Conservation (phyloP, 805 yeast genomes). For the Wickerhamiella azyma region DNA sequence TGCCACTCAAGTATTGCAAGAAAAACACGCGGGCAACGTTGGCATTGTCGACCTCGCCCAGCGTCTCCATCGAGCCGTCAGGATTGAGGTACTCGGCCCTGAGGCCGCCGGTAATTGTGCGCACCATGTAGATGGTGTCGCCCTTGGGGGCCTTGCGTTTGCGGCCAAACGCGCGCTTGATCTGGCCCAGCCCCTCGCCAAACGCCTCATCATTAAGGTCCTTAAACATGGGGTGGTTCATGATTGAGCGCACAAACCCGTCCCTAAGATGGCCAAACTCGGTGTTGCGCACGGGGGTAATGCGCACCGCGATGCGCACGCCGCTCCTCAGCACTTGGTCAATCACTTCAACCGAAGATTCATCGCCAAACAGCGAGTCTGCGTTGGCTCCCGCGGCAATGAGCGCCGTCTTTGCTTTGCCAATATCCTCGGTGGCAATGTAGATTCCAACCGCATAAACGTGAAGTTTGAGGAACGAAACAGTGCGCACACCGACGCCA, state of each 20-base stretch:
- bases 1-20: slow-evolving; percentile 61
- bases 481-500: slow-evolving; percentile 73
- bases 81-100: slow-evolving; percentile 30
- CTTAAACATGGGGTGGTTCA: slow-evolving; percentile 51
- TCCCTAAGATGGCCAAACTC: slow-evolving; percentile 83
- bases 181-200: slow-evolving; percentile 53
- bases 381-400: slow-evolving; percentile 9
- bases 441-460: slow-evolving; percentile 84
- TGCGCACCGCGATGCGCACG: slow-evolving; percentile 53
- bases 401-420: slow-evolving; percentile 17
- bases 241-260: slow-evolving; percentile 70
- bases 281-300: slow-evolving; percentile 79
- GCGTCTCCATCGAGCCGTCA: slow-evolving; percentile 20
- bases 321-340: slow-evolving; percentile 44
- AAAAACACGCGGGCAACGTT: slow-evolving; percentile 53
- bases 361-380: slow-evolving; percentile 28
- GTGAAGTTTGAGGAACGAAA: slow-evolving; percentile 66
- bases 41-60: slow-evolving; percentile 56
- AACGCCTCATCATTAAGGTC: slow-evolving; percentile 31
- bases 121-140: slow-evolving; percentile 48
- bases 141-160: slow-evolving; percentile 67
- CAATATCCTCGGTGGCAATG: slow-evolving; percentile 44
- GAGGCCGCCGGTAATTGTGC: slow-evolving; percentile 36
- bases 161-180: slow-evolving; percentile 46
- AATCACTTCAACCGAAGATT: slow-evolving; percentile 39